Conservation (phyloP, 176 grass and related monocot species). For the Guadua angustifolia region DNA sequence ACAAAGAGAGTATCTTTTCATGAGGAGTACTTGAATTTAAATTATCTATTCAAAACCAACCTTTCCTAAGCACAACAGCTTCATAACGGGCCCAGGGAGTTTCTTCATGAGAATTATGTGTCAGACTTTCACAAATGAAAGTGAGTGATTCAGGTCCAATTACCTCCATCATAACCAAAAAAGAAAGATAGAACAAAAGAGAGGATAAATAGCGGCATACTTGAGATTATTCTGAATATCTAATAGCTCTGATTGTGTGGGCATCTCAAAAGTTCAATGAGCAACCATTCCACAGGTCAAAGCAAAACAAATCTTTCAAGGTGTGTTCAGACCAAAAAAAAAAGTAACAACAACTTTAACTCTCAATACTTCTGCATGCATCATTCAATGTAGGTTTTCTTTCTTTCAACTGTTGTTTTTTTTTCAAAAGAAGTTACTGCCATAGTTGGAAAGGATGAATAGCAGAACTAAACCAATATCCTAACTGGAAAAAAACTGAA, state of each 20-base stretch:
- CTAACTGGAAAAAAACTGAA: not conserved
- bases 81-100: not conserved
- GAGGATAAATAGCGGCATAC: not conserved
- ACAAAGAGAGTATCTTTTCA: not conserved
- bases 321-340: not conserved
- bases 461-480: not conserved
- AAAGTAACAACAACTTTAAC: not conserved
- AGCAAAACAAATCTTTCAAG: too few species aligned
- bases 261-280: too few species aligned
- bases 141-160: not conserved
- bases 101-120: not conserved
- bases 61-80: not conserved
- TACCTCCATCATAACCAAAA: slow-evolving; percentile 6
- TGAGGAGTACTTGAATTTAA: not conserved
- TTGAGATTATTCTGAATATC: not conserved
- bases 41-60: not conserved
- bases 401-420: not conserved
- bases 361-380: not conserved
- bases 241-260: not conserved
- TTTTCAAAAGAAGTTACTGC: not conserved
- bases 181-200: not conserved
- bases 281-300: too few species aligned
- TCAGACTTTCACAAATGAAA: slow-evolving; percentile 2
- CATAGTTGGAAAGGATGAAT: too few species aligned
- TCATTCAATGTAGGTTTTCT: slow-evolving; percentile 18